Conservation (phyloP, 352 stramenopile genomes). For the Phytophthora melonis region DNA sequence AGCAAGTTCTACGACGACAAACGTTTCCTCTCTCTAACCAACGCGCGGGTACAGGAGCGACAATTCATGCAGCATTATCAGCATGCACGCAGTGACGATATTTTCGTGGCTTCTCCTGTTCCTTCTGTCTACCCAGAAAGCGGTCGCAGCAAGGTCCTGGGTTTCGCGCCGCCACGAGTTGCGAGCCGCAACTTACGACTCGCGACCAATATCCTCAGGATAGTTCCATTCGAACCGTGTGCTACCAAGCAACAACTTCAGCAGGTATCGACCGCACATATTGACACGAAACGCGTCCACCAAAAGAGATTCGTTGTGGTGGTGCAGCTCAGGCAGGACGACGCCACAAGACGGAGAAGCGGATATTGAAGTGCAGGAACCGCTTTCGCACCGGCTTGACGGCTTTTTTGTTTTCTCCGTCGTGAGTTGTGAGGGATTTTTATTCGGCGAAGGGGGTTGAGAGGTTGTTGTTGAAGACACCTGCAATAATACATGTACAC, state of each 20-base stretch:
- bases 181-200: too few species aligned
- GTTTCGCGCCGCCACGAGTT: slow-evolving; percentile 19
- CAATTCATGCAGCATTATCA: slow-evolving; percentile 36
- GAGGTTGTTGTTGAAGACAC: neutral
- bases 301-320: neutral
- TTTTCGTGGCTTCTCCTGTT: slow-evolving; percentile 47
- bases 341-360: neutral
- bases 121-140: slow-evolving; percentile 48
- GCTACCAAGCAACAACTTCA: slow-evolving; percentile 2
- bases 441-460: neutral
- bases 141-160: slow-evolving; percentile 37
- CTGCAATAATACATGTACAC: neutral
- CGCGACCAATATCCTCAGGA: slow-evolving; percentile 29
- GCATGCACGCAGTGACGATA: slow-evolving; percentile 45
- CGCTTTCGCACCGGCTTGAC: neutral
- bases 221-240: slow-evolving; percentile 36
- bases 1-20: too few species aligned
- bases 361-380: neutral
- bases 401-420: neutral
- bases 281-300: too few species aligned
- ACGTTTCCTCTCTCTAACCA: slow-evolving; percentile 11
- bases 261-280: too few species aligned
- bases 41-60: slow-evolving; percentile 30
- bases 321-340: too few species aligned
- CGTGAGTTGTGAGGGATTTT: neutral